These are phyloP conservation scores for Pleurotus ostreatus DNA, from an alignment of 768 basidiomycete species.

Conservation along the genomic window DNA sequence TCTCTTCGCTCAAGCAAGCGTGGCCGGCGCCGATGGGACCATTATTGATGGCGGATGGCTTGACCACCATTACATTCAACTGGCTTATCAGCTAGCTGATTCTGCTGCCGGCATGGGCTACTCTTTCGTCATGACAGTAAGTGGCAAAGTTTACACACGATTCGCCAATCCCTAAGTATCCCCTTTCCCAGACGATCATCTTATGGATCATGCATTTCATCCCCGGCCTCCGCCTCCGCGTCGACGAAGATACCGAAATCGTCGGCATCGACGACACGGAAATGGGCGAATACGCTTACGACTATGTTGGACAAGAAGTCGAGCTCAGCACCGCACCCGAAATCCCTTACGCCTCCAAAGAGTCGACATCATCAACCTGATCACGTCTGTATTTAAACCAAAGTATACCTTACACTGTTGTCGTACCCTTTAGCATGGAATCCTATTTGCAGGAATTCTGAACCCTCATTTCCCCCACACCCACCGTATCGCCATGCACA, in stretches of 20 bases:
- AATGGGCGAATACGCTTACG: conserved; percentile 88
- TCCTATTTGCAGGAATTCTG: no score
- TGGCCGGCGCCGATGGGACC: conserved; percentile 81
- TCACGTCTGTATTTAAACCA: not conserved
- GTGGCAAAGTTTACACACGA: not conserved
- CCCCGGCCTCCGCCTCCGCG: conserved; percentile 74
- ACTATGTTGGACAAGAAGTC: conserved; percentile 76
- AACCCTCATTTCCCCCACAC: no score
- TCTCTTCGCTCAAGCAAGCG: conserved; percentile 77
- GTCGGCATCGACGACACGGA: conserved; percentile 88
- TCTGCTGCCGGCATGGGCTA: conserved; percentile 62
- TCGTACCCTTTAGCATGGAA: no score
- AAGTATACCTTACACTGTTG: no score
- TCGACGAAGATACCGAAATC: conserved; percentile 62
- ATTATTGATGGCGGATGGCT: conserved; percentile 82
- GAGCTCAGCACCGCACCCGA: conserved; percentile 20
- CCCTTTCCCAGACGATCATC: conserved; percentile 58
- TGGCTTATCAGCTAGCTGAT: conserved; percentile 83
- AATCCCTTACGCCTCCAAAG: not conserved
- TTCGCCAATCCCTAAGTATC: not conserved
- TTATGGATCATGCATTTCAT: conserved; percentile 87
- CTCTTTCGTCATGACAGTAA: conserved; percentile 67
- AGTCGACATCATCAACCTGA: not conserved
- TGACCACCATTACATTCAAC: conserved; percentile 75
- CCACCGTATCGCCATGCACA: no score